These are phyloP conservation scores for Leptographium wingfieldii DNA, from an alignment of 2,329 filamentous ascomycete species.

Conservation along the genomic window DNA sequence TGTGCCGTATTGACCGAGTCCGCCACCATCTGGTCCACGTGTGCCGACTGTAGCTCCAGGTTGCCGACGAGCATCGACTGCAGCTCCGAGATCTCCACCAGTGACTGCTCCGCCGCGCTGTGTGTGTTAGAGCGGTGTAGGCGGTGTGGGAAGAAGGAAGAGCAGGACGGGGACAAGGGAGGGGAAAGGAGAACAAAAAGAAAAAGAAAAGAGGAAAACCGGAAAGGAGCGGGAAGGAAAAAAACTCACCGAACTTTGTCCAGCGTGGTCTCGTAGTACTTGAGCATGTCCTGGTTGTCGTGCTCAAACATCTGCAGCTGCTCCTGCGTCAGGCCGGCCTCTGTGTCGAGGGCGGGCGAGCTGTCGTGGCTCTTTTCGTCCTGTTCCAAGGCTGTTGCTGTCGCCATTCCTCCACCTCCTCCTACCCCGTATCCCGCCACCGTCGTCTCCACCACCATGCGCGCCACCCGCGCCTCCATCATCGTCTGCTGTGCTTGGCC, in stretches of 20 bases:
- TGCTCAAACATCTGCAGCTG: constrained; percentile 88
- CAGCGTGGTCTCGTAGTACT: constrained; percentile 86
- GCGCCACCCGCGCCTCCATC: constrained; percentile 79
- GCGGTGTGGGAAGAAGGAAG: background rate
- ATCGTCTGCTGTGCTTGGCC: constrained; percentile 72
- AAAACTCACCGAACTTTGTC: constrained; percentile 75
- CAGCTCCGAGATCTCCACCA: constrained; percentile 84
- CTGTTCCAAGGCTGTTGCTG: background rate
- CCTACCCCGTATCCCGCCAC: background rate
- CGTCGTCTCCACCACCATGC: constrained; percentile 72
- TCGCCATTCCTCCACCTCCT: constrained; percentile 4
- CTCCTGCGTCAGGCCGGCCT: constrained; percentile 57
- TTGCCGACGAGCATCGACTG: constrained; percentile 83
- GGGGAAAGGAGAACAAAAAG: background rate
- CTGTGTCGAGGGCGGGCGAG: constrained; percentile 5
- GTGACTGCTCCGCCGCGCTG: constrained; percentile 77
- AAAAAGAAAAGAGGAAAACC: background rate
- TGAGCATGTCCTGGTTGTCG: constrained; percentile 85
- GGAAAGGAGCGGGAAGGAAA: background rate
- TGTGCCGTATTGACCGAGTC: constrained; percentile 73
- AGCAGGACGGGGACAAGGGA: background rate
- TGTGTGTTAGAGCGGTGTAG: background rate
- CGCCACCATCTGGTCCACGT: constrained; percentile 77
- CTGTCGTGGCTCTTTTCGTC: constrained; percentile 7
- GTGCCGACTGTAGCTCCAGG: constrained; percentile 70